Evolutionary conservation across 495 filamentous ascomycete genomes (phyloP).

Genomic region (Neurospora tetraspora): DNA sequence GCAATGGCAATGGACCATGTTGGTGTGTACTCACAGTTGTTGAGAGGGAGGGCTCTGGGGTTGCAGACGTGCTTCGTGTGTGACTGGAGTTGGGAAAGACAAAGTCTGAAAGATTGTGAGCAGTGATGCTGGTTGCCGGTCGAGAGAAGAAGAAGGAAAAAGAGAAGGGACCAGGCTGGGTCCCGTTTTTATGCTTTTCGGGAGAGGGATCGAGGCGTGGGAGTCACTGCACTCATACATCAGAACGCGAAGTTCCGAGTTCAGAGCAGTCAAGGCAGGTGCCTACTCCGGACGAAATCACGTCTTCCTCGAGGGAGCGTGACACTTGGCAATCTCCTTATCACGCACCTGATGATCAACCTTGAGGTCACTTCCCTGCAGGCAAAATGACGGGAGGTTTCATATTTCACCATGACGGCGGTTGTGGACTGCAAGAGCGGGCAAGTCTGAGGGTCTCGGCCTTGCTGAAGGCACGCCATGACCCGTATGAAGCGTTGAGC

Average conservation of each 20-base stretch:
- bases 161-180: not conserved
- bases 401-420: not conserved
- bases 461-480: not conserved
- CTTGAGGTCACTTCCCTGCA: not conserved
- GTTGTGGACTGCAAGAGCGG: not conserved
- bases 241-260: not conserved
- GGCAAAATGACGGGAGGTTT: not conserved
- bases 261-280: not conserved
- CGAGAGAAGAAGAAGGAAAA: too few species aligned
- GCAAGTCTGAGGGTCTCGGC: not conserved
- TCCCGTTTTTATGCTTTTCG: not conserved
- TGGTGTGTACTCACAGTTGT: not conserved
- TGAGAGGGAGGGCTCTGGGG: not conserved
- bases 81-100: not conserved
- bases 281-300: not conserved
- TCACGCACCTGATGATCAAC: not conserved
- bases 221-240: not conserved
- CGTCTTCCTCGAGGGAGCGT: not conserved
- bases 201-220: not conserved
- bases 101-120: not conserved
- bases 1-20: not conserved
- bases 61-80: not conserved
- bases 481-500: not conserved
- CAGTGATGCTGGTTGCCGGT: not conserved
- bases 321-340: not conserved